phyloP scores from a whole-genome alignment of 768 basidiomycete genomes.

The Lentinula edodes region DNA sequence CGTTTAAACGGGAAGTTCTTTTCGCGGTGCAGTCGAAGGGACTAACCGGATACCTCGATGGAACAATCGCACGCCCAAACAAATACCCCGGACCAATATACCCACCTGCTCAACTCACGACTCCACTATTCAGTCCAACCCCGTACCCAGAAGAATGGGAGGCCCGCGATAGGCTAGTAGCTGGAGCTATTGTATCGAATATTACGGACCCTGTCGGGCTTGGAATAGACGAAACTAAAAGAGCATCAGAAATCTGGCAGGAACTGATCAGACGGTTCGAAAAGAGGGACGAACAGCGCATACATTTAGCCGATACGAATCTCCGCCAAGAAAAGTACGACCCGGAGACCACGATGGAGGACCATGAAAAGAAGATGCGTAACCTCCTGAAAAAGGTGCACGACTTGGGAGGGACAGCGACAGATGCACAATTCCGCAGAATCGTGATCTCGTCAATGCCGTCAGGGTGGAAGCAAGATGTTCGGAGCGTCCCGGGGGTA shows the following conservation, averaged over 20 bases:
- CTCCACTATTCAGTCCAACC: neutral
- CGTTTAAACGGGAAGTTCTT: no score
- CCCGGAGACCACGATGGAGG: neutral
- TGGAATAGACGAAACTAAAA: neutral
- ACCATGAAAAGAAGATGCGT: neutral
- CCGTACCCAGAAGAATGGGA: neutral
- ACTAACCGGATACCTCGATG: neutral
- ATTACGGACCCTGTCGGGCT: neutral
- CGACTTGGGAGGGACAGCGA: neutral
- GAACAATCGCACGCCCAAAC: neutral
- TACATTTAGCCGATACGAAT: neutral
- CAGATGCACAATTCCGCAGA: neutral
- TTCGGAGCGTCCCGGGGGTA: neutral
- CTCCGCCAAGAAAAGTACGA: neutral
- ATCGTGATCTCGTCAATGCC: neutral
- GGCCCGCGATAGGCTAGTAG: neutral
- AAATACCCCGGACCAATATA: neutral
- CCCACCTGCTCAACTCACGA: neutral
- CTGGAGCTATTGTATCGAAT: neutral
- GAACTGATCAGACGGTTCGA: neutral
- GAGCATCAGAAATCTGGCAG: neutral
- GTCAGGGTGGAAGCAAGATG: neutral
- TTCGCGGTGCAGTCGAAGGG: neutral
- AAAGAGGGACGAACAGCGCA: neutral
- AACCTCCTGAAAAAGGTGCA: neutral